Evolutionary conservation across 1,139 yeast genomes (phyloP).

Genomic region (Hansenula sp.): DNA sequence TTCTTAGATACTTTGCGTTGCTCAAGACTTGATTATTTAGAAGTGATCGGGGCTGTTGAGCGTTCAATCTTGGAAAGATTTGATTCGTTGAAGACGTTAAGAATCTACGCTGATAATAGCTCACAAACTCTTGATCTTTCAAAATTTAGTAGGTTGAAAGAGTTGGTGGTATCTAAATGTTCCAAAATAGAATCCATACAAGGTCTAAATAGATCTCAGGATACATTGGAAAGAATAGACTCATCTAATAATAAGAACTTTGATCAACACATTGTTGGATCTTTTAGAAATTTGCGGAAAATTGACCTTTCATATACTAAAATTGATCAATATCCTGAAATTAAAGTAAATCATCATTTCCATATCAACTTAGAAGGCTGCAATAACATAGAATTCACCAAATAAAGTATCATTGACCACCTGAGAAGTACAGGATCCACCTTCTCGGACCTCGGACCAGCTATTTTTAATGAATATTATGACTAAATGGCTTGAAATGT

Average conservation of each 20-base stretch:
- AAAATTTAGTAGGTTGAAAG: conserved; percentile 5
- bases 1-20: conserved; percentile 11
- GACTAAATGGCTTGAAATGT: no score
- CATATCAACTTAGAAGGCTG: conserved; percentile 1
- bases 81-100: conserved; percentile 9
- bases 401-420: no score
- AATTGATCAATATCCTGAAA: neutral
- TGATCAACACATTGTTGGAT: conserved; percentile 3
- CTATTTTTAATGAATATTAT: no score
- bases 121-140: conserved; percentile 6
- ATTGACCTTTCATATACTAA: conserved; percentile 2
- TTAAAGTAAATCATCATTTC: neutral
- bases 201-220: conserved; percentile 2
- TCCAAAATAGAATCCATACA: conserved; percentile 2
- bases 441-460: no score
- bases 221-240: conserved; percentile 2
- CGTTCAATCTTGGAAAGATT: conserved; percentile 7
- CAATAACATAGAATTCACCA: neutral
- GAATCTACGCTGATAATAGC: conserved; percentile 15
- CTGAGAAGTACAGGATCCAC: no score
- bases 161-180: conserved; percentile 13
- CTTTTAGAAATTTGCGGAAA: conserved; percentile 1
- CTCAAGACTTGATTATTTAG: conserved; percentile 8
- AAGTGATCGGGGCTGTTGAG: conserved; percentile 13
- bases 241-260: conserved; percentile 10